Evolutionary conservation across 164 flowering plant genomes (phyloP).

Genomic region (Sedum album): DNA sequence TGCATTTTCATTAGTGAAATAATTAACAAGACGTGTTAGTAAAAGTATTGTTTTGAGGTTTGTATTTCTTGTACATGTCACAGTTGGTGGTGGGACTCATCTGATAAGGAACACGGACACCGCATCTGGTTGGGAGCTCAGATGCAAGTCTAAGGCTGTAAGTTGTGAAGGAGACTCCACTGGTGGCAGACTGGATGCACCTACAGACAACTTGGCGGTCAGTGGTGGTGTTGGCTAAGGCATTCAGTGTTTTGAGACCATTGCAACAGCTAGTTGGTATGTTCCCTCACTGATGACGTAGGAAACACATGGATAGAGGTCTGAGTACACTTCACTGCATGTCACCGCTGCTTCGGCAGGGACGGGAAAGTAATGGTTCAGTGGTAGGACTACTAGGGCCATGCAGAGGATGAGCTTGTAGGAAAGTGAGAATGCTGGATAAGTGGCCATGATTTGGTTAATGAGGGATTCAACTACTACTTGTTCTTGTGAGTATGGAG

Average conservation of each 20-base stretch:
- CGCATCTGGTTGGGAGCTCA: constrained; percentile 6
- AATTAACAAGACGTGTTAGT: background rate
- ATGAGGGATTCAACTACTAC: no score
- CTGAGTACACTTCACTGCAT: background rate
- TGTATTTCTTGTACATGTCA: background rate
- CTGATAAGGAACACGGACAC: constrained; percentile 4
- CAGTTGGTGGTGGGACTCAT: constrained; percentile 2
- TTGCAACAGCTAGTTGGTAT: constrained; percentile 1
- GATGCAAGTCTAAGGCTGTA: constrained; percentile 6
- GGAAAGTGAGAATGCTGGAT: no score
- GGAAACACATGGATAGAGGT: constrained; percentile 4
- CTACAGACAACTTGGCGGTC: constrained; percentile 7
- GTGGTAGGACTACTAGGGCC: no score
- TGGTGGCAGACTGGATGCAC: constrained; percentile 2
- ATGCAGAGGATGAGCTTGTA: no score
- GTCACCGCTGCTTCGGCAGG: background rate
- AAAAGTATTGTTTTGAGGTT: background rate
- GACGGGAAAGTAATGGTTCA: background rate
- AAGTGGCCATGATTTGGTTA: no score
- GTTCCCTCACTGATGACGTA: constrained; percentile 1
- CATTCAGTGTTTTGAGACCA: background rate
- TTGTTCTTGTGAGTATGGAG: no score
- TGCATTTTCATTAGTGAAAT: background rate
- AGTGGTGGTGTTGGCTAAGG: background rate
- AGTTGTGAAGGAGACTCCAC: constrained; percentile 2